Evolutionary conservation across 495 filamentous ascomycete genomes (phyloP).

Genomic region (Neurospora sp.): DNA sequence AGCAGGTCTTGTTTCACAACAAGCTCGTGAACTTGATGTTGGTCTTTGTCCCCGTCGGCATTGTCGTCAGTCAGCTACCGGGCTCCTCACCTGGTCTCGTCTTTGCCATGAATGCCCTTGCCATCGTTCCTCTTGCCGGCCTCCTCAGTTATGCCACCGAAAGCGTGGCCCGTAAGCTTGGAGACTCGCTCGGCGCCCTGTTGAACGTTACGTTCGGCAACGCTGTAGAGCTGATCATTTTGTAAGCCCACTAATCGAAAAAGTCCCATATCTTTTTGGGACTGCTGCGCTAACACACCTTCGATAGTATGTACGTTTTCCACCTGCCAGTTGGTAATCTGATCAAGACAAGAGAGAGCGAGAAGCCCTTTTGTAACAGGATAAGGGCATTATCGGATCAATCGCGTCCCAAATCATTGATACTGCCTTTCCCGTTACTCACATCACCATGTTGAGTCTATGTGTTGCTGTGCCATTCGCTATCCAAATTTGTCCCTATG

Average conservation of each 20-base stretch:
- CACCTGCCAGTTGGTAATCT: slow-evolving; percentile 7
- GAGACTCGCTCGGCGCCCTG: slow-evolving; percentile 71
- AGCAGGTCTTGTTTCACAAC: slow-evolving; percentile 51
- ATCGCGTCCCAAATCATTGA: slow-evolving; percentile 13
- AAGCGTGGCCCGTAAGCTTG: slow-evolving; percentile 65
- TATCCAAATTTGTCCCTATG: background rate
- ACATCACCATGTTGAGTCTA: background rate
- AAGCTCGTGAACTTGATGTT: slow-evolving; percentile 65
- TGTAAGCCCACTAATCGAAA: slow-evolving; percentile 10
- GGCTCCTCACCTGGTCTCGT: slow-evolving; percentile 29
- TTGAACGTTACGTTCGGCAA: slow-evolving; percentile 87
- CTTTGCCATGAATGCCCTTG: slow-evolving; percentile 76
- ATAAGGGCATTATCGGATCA: slow-evolving; percentile 14
- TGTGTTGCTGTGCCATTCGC: slow-evolving; percentile 1
- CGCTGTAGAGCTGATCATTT: slow-evolving; percentile 51
- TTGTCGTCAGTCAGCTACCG: slow-evolving; percentile 47
- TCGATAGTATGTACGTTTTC: slow-evolving; percentile 18
- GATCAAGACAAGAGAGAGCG: slow-evolving; percentile 25
- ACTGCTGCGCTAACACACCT: background rate
- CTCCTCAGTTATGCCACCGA: slow-evolving; percentile 73
- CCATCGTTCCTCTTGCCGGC: slow-evolving; percentile 75
- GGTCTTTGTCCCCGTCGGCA: slow-evolving; percentile 72
- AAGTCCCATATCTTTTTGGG: background rate
- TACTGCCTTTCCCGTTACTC: background rate
- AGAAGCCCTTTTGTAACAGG: slow-evolving; percentile 14